Evolutionary conservation across 352 stramenopile species (phyloP), one percentile per base, ranked within the genome.

Genomic region (Blastocystis sp.): DNA sequence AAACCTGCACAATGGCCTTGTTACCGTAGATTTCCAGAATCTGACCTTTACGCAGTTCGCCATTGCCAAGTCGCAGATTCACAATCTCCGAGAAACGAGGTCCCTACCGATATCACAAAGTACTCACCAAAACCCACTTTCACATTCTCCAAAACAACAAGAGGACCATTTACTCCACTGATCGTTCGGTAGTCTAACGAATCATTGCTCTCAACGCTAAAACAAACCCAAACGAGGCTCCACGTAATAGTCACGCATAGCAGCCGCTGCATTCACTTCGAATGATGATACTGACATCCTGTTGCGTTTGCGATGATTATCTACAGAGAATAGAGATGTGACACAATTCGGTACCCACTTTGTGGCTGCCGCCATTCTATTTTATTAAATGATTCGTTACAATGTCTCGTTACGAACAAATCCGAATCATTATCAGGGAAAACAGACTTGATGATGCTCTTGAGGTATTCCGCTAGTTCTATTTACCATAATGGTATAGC

Each of bases 111-210:
- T 77, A 14, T 24, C 46, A n/a, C 54, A 21, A n/a, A 43, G 9
- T 46, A 16, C 52, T 37, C 21, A 0, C 0, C 9, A 32, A 3
- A n/a, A 88, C 78, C 42, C 54, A 98, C 93, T 92, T 99, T 98
- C 75, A 99, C 96, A 91, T 98, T 98, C 90, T 99, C 96, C 73
- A 99, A 92, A 87, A 98, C 97, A 29, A 99, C 96, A 66, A 99
- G 90, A 86, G 96, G 96, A 83, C 96, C 96, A 89, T 98, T 98
- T 29, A 99, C 96, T 88, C 95, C 95, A 65, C 93, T 94, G 91
- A 99, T 99, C 46, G 96, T 99, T 78, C 95, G 94, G 88, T 97
- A 32, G n/a, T n/a, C n/a, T n/a, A n/a, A n/a, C n/a, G n/a, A n/a
- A n/a, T n/a, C n/a, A n/a, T n/a, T n/a, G n/a, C n/a, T n/a, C n/a